Evolutionary conservation across 352 stramenopile genomes (phyloP), one percentile per base, ranked within the genome.

Genomic region (Aphanomyces cochlioides): DNA sequence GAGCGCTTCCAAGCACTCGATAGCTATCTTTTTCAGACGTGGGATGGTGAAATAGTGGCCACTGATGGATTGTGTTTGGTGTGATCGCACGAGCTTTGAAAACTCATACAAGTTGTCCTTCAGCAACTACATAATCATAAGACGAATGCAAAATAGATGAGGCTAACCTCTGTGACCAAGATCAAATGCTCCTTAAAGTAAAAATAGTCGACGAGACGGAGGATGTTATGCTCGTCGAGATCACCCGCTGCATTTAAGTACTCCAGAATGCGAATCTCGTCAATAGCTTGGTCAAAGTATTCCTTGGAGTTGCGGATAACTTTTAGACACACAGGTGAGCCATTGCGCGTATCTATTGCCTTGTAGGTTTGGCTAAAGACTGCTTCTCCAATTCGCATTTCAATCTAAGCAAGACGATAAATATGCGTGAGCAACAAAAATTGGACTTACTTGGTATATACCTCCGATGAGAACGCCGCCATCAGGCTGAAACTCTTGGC

Each of bases 221-320:
- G 71, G 69, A 98, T 81, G 75, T 98, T 88, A 48, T 95, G 92
- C 40, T 95, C 83, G 58, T 98, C 89, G 19, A 96, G 79, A 59
- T 97, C 85, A 59, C 89, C 93, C 7, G 39, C 67, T 45, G 76
- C 75, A 63, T 87, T 84, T 13, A 94, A 87, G 66, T 84, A 90
- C 63, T 92, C 75, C 10, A 94, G 75, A 15, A 94, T 71, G 4
- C 85, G 83, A 56, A 94, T 90, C 39, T 94, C 86, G 58, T 94
- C 86, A 34, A 94, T 74, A 4, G 85, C 86, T 78, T 99, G 97
- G 72, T 99, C 97, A 74, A 99, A 98, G 77, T 98, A 99, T 72
- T 99, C 97, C 78, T 99, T 99, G 66, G 96, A 98, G 82, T 99
- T 99, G 79, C 99, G 99, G 78, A 99, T 98, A 37, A 99, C 94